These are phyloP conservation scores for Chaetomiaceae sp. DNA, from an alignment of 2,329 filamentous ascomycete species.

Conservation along the genomic window DNA sequence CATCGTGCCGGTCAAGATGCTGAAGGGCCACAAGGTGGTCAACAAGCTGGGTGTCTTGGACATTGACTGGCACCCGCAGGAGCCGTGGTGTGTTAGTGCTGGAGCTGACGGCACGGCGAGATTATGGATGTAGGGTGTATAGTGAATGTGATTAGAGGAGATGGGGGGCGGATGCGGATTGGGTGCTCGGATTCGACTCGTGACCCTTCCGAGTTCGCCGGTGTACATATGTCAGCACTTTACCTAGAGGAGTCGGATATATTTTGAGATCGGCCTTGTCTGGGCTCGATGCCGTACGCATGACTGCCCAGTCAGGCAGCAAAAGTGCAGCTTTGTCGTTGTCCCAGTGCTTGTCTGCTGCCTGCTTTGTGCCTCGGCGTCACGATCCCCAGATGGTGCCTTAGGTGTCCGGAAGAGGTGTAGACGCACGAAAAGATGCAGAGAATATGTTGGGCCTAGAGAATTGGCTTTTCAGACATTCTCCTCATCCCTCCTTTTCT, in stretches of 20 bases:
- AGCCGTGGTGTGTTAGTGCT: constrained; percentile 91
- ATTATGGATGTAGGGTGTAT: constrained; percentile 46
- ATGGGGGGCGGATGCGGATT: constrained; percentile 1
- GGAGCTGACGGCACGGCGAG: constrained; percentile 90
- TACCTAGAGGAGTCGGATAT: not conserved
- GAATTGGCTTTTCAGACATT: too few species aligned
- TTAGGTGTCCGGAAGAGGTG: too few species aligned
- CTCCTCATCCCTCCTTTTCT: too few species aligned
- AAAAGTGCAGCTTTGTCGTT: not conserved
- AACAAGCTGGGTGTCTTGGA: constrained; percentile 86
- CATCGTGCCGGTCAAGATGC: constrained; percentile 91
- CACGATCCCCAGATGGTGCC: too few species aligned
- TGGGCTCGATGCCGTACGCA: constrained; percentile 5
- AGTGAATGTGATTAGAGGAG: not conserved
- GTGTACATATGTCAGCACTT: constrained; percentile 11
- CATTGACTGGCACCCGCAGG: constrained; percentile 88
- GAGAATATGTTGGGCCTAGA: too few species aligned
- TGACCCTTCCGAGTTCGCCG: not conserved
- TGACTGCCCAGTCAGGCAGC: not conserved
- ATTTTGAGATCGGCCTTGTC: not conserved
- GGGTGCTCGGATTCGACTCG: not conserved
- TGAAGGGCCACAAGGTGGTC: constrained; percentile 82
- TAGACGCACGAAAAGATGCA: too few species aligned
- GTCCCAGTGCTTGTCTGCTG: too few species aligned
- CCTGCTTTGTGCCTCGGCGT: too few species aligned